phyloP scores from a whole-genome alignment of 495 filamentous ascomycete species.

The Lasiosphaeria hispida region DNA sequence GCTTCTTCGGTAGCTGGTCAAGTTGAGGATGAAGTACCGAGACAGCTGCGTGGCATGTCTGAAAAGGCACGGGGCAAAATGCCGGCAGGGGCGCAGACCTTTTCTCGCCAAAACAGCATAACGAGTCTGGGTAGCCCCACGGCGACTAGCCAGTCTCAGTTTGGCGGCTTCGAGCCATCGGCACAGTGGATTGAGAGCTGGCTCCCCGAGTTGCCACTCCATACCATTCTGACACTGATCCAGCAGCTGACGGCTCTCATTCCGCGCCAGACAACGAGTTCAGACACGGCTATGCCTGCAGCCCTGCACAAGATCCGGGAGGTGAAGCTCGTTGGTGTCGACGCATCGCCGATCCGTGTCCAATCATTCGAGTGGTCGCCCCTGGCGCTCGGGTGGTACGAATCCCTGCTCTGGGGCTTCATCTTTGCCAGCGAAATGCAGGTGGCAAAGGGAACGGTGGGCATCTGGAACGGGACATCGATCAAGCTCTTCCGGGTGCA shows the following conservation, averaged over 20 bases:
- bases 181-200: conserved; percentile 85
- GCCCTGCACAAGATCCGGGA: conserved; percentile 41
- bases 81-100: conserved; percentile 78
- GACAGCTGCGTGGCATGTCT: conserved; percentile 92
- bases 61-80: conserved; percentile 97
- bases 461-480: conserved; percentile 88
- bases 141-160: conserved; percentile 47
- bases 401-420: conserved; percentile 92
- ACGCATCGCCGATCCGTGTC: conserved; percentile 70
- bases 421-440: conserved; percentile 89
- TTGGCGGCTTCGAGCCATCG: conserved; percentile 72
- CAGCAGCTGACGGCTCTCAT: conserved; percentile 54
- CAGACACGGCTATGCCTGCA: conserved; percentile 34
- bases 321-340: conserved; percentile 57
- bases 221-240: conserved; percentile 82
- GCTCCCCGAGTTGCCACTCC: conserved; percentile 87
- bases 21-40: conserved; percentile 69
- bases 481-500: conserved; percentile 91
- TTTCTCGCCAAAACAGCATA: conserved; percentile 90
- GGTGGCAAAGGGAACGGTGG: conserved; percentile 82
- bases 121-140: conserved; percentile 74
- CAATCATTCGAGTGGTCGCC: conserved; percentile 97
- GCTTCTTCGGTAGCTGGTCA: conserved; percentile 67
- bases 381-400: conserved; percentile 92
- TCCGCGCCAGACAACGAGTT: conserved; percentile 38